phyloP scores from a whole-genome alignment of 2,329 filamentous ascomycete species.

The Aaosphaeria pasadenensis region DNA sequence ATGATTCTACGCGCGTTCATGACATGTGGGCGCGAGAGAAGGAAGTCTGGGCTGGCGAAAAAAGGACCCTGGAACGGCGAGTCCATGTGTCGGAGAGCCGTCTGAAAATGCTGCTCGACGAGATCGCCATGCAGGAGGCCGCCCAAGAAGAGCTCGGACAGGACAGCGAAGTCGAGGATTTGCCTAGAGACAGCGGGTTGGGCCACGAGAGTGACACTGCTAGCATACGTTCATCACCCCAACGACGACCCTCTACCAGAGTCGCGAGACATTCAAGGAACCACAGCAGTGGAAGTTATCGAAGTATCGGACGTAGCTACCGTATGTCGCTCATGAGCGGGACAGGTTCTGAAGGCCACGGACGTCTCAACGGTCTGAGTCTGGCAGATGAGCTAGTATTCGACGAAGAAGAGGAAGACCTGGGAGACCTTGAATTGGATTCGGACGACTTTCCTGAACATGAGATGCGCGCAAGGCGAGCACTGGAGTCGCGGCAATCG shows the following conservation, averaged over 20 bases:
- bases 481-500: constrained; percentile 41
- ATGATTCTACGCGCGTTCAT: constrained; percentile 76
- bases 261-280: constrained; percentile 58
- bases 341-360: constrained; percentile 49
- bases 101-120: constrained; percentile 78
- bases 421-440: constrained; percentile 58
- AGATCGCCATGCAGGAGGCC: constrained; percentile 71
- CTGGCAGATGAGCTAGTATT: constrained; percentile 90
- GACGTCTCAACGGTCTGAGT: constrained; percentile 66
- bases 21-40: constrained; percentile 81
- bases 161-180: constrained; percentile 62
- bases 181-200: constrained; percentile 56
- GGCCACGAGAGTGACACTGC: constrained; percentile 62
- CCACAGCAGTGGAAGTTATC: constrained; percentile 50
- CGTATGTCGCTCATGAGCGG: constrained; percentile 69
- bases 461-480: constrained; percentile 38
- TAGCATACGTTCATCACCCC: constrained; percentile 63
- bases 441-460: constrained; percentile 57
- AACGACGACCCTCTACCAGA: constrained; percentile 46
- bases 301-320: constrained; percentile 55
- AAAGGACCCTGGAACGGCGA: constrained; percentile 76
- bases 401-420: constrained; percentile 67
- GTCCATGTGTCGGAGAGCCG: constrained; percentile 87
- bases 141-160: constrained; percentile 32
- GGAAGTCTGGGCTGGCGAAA: constrained; percentile 79